Evolutionary conservation across 31 red algal genomes (phyloP), one percentile per base, ranked within the genome.

Genomic region (Bonnemaisonia californica): DNA sequence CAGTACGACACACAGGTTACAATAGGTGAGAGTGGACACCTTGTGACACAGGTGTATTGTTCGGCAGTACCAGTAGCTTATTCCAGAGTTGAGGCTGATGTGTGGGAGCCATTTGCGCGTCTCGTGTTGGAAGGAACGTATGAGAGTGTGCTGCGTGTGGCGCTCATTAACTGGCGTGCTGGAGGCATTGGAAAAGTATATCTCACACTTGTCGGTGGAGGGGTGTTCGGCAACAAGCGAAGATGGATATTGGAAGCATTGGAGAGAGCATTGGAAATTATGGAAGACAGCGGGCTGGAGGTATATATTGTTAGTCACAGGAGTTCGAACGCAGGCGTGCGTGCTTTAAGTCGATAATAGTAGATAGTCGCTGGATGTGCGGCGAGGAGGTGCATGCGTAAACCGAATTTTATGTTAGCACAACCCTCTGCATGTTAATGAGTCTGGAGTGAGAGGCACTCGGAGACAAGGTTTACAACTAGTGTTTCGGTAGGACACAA

Each of bases 31-130:
- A 51, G 51, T 27, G 61, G 42, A 27, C 36, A 68, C 28, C 8
- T 41, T 3, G 77, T 81, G 19, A 69, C 77, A 33, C 77, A 81
- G 32, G 77, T 56, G 8, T 81, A 54, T 31, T 81, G 77, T 68
- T 81, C 77, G 18, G 77, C 77, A 11, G 23, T 81, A 3, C 33
- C 77, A 24, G 63, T 81, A 2, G 58, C 77, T 18, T 81, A 66
- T 54, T 65, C 61, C 42, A 16, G 37, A 16, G 58, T 28, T 3
- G 9, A 23, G 11, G 12, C 4, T 24, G 4, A 21, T 3, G 54
- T 56, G 2, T 81, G 77, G 77, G 62, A 68, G 26, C 19, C 39
- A n/a, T 45, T 81, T 47, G 77, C 77, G 30, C 24, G 41, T 4
- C n/a, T 68, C n/a, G 62, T 81, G 3, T 48, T 81, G 21, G 77